These are phyloP conservation scores for Prinsepia uniflora DNA, from an alignment of 306 rosid species.

Conservation along the genomic window DNA sequence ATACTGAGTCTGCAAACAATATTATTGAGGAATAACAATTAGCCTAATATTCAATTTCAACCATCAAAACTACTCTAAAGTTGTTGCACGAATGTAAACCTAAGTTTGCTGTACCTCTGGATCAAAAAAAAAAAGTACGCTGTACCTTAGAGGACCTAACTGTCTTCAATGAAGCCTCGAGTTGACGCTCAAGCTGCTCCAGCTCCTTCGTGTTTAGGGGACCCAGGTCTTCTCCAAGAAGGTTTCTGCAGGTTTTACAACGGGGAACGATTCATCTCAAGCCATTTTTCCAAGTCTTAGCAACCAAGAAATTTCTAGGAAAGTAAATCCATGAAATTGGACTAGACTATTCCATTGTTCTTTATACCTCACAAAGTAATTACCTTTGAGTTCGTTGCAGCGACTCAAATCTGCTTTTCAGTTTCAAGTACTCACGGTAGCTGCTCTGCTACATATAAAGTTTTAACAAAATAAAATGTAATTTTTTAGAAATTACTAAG, in stretches of 20 bases:
- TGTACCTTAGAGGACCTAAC: conserved; percentile 84
- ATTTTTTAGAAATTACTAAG: no score
- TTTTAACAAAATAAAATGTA: not conserved
- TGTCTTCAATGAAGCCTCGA: conserved; percentile 80
- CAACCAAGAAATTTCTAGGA: no score
- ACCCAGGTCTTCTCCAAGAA: conserved; percentile 92
- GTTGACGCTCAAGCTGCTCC: conserved; percentile 93
- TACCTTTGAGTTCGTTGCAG: conserved; percentile 94
- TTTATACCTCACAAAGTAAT: not conserved
- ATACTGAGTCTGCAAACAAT: conserved; percentile 75
- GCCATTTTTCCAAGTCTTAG: not conserved
- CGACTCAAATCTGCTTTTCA: conserved; percentile 79
- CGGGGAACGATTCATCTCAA: not conserved
- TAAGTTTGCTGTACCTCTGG: conserved; percentile 46
- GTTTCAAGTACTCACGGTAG: conserved; percentile 86
- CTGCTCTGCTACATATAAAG: conserved; percentile 52
- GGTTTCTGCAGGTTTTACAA: conserved; percentile 48
- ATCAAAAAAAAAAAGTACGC: no score
- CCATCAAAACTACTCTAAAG: no score
- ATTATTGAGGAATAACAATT: not conserved
- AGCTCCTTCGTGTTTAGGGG: conserved; percentile 82
- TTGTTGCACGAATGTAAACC: not conserved
- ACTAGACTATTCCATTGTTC: not conserved
- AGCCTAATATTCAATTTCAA: no score
- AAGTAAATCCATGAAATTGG: not conserved